Percentiles rank a stretch among this genome's conserved stretches.
Evolutionary conservation across 2,329 filamentous ascomycete genomes (phyloP).

Genomic region (Phaeosphaeria sp.): DNA sequence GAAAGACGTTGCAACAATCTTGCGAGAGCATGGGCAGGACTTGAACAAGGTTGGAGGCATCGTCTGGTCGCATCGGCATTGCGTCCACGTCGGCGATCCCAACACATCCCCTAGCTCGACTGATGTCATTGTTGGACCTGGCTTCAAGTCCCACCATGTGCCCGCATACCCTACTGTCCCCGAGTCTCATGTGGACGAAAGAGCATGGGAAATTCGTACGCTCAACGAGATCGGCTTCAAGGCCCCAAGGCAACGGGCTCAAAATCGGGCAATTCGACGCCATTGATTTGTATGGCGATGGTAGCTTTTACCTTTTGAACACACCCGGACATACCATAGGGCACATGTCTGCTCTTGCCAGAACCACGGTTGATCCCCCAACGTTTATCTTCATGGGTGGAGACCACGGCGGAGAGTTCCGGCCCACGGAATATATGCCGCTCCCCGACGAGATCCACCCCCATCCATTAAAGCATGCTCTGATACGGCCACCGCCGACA

Average conservation of each 20-base stretch:
- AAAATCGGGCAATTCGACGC: constrained; percentile 53
- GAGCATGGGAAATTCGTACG: not conserved
- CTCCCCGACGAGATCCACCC: not conserved
- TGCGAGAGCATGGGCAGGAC: not conserved
- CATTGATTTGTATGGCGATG: constrained; percentile 62
- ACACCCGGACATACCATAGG: constrained; percentile 59
- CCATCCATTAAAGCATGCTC: not conserved
- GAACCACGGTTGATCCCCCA: constrained; percentile 23
- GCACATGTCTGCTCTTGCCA: constrained; percentile 57
- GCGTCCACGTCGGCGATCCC: not conserved
- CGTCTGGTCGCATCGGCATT: not conserved
- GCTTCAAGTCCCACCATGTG: not conserved
- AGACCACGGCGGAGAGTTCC: constrained; percentile 22
- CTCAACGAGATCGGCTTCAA: constrained; percentile 13
- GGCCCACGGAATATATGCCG: constrained; percentile 8
- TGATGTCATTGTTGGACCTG: not conserved
- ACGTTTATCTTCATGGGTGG: constrained; percentile 29
- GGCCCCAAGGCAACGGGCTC: not conserved
- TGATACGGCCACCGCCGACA: not conserved
- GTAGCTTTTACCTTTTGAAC: constrained; percentile 61
- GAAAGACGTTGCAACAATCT: not conserved
- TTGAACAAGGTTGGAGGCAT: not conserved
- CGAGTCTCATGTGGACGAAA: not conserved
- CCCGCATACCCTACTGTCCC: not conserved
- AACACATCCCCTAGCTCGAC: not conserved